Conservation (phyloP, 2,329 filamentous ascomycete genomes). For the Colletotrichum brevisporum region DNA sequence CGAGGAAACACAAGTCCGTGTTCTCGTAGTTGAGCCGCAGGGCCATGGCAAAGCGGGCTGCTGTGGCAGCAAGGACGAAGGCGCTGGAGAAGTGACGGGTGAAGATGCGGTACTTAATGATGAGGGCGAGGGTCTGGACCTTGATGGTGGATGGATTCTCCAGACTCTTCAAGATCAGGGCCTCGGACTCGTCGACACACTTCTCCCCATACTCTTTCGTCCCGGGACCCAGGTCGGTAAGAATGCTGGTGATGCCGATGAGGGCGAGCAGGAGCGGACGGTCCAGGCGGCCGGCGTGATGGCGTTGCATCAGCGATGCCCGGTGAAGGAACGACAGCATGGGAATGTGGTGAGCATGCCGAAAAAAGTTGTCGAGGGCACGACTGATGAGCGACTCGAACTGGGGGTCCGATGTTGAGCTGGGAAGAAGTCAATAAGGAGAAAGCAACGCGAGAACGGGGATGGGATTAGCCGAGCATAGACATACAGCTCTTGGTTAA, state of each 20-base stretch:
- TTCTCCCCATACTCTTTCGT: slow-evolving; percentile 66
- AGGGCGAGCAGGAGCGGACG: slow-evolving; percentile 67
- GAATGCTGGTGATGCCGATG: slow-evolving; percentile 68
- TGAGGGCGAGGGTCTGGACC: slow-evolving; percentile 59
- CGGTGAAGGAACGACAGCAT: slow-evolving; percentile 72
- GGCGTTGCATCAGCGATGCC: slow-evolving; percentile 72
- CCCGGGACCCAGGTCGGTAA: slow-evolving; percentile 68
- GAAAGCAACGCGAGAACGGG: not conserved
- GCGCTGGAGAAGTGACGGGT: slow-evolving; percentile 60
- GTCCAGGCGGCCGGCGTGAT: slow-evolving; percentile 70
- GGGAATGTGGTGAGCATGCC: slow-evolving; percentile 71
- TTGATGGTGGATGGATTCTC: slow-evolving; percentile 70
- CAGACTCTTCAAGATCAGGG: slow-evolving; percentile 65
- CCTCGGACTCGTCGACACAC: slow-evolving; percentile 69
- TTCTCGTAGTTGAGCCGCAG: slow-evolving; percentile 65
- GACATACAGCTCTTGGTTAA: slow-evolving; percentile 53
- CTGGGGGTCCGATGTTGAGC: slow-evolving; percentile 56
- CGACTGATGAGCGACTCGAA: slow-evolving; percentile 65
- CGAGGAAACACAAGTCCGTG: slow-evolving; percentile 58
- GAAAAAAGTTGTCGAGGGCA: slow-evolving; percentile 71
- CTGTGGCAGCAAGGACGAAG: slow-evolving; percentile 62
- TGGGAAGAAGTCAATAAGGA: slow-evolving; percentile 34
- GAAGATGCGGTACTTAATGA: slow-evolving; percentile 63
- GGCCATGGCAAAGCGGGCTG: slow-evolving; percentile 63
- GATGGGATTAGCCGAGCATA: not conserved